A percentile compares a stretch with the other conserved stretches of the same genome.
Evolutionary conservation across 306 rosid species (phyloP).

Genomic region (Parietaria judaica): DNA sequence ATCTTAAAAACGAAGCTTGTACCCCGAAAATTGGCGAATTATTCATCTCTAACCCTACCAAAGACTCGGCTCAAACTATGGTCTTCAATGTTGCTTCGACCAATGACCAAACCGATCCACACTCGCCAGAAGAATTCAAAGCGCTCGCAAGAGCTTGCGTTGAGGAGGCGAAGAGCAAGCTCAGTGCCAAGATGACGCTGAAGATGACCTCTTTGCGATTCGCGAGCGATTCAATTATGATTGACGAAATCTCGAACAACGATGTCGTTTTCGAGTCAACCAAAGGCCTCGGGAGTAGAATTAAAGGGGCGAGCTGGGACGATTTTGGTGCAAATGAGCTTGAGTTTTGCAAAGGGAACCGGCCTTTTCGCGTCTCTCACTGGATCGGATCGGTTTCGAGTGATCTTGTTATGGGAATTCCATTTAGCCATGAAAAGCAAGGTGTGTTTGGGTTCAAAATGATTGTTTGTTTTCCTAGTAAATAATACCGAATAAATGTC

Average conservation of each 20-base stretch:
- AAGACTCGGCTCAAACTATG: conserved; percentile 20
- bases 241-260: conserved; percentile 18
- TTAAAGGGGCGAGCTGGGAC: conserved; percentile 23
- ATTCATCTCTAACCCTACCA: conserved; percentile 17
- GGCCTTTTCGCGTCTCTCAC: conserved; percentile 32
- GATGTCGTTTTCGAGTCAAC: background rate
- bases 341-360: conserved; percentile 31
- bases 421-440: conserved; percentile 3
- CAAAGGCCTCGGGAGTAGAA: background rate
- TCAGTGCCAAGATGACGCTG: conserved; percentile 16
- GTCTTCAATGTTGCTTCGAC: conserved; percentile 23
- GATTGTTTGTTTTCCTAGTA: conserved; percentile 8
- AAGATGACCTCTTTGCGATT: conserved; percentile 15
- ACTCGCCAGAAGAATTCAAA: background rate
- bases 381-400: conserved; percentile 36
- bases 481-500: background rate
- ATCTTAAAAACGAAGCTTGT: background rate
- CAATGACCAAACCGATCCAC: background rate
- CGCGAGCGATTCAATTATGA: conserved; percentile 13
- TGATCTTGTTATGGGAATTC: conserved; percentile 24
- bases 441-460: conserved; percentile 18
- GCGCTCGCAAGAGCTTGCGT: conserved; percentile 36
- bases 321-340: conserved; percentile 34
- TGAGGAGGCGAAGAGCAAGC: conserved; percentile 29
- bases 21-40: conserved; percentile 5